Conservation (phyloP, 1,284 basidiomycete species). For the Pascua guehoae region DNA sequence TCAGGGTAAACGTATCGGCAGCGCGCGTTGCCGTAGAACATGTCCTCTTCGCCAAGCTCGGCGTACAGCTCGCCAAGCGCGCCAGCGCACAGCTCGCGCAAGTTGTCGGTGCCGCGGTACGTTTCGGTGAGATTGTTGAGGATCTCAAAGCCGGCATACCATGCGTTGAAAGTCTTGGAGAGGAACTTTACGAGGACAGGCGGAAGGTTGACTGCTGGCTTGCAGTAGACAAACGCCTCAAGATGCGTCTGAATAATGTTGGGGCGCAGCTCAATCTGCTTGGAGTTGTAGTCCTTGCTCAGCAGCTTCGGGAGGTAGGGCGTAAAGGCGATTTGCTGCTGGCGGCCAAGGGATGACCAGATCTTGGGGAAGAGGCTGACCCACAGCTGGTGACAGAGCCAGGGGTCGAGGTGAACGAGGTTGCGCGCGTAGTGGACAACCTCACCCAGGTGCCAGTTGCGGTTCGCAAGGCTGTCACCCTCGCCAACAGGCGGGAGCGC, state of each 20-base stretch:
- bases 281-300: conserved; percentile 88
- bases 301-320: conserved; percentile 86
- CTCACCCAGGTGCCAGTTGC: conserved; percentile 52
- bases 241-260: conserved; percentile 93
- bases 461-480: conserved; percentile 23
- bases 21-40: conserved; percentile 96
- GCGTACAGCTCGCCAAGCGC: conserved; percentile 94
- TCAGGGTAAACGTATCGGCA: conserved; percentile 82
- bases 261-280: conserved; percentile 84
- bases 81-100: conserved; percentile 83
- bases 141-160: conserved; percentile 88
- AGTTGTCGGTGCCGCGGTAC: conserved; percentile 74
- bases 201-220: conserved; percentile 80
- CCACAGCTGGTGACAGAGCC: conserved; percentile 81
- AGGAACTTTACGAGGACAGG: conserved; percentile 96
- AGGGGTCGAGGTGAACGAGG: conserved; percentile 74
- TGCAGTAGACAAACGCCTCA: conserved; percentile 76
- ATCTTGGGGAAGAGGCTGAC: conserved; percentile 83
- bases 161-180: conserved; percentile 91
- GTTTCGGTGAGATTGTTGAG: conserved; percentile 70
- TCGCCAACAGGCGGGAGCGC: conserved; percentile 20
- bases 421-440: conserved; percentile 75
- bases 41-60: conserved; percentile 91
- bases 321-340: conserved; percentile 85
- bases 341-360: conserved; percentile 79